Evolutionary conservation across 495 filamentous ascomycete genomes (phyloP).

Genomic region (Penicillium robsamsonii): DNA sequence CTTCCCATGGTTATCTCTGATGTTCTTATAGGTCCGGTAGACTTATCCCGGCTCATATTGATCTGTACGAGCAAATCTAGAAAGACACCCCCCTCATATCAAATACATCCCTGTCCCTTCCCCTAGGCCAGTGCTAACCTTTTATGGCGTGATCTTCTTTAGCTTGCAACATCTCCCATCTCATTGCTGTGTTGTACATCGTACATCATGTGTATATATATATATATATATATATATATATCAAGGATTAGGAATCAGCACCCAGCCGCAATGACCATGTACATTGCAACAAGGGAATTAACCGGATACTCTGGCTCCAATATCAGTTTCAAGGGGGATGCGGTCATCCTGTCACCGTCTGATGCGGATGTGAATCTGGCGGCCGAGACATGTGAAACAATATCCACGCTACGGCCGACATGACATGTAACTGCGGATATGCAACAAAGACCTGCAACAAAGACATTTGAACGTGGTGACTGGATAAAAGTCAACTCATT

Average conservation of each 20-base stretch:
- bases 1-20: background rate
- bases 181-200: background rate
- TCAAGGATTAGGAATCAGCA: background rate
- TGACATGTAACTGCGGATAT: background rate
- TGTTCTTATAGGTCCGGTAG: background rate
- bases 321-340: background rate
- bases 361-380: slow-evolving; percentile 3
- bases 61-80: background rate
- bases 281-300: background rate
- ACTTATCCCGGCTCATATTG: background rate
- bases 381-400: slow-evolving; percentile 22
- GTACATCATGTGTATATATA: background rate
- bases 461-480: slow-evolving; percentile 2
- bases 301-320: background rate
- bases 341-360: background rate
- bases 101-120: background rate
- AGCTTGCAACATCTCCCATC: background rate
- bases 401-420: slow-evolving; percentile 3
- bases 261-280: background rate
- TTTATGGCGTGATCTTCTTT: background rate
- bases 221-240: too few species aligned
- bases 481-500: background rate
- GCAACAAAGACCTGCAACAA: slow-evolving; percentile 9
- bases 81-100: background rate
- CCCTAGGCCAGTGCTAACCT: background rate